A percentile compares a stretch with the other conserved stretches of the same genome.
Conservation (phyloP, 2,329 filamentous ascomycete species). For the Myriangium duriaei region DNA sequence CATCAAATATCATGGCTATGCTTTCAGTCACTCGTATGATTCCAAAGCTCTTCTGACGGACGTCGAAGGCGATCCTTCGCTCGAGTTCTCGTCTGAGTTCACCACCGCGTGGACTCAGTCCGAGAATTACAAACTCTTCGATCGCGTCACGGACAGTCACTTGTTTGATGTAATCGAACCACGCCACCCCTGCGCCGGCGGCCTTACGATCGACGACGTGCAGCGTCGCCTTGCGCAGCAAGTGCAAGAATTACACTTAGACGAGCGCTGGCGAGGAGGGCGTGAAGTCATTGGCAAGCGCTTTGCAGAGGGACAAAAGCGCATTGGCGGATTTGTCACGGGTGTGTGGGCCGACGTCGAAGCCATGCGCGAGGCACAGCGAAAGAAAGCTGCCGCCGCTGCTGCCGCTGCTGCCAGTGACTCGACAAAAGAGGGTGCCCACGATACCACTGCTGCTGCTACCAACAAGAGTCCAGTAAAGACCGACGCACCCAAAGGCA, state of each 20-base stretch:
- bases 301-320: conserved; percentile 75
- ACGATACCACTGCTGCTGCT: too few species aligned
- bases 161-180: conserved; percentile 92
- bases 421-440: conserved; percentile 1
- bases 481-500: too few species aligned
- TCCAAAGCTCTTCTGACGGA: conserved; percentile 49
- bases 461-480: too few species aligned
- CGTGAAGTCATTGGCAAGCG: conserved; percentile 80
- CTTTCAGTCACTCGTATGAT: conserved; percentile 34
- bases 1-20: conserved; percentile 65
- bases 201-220: conserved; percentile 85
- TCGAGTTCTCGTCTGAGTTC: conserved; percentile 75
- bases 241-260: conserved; percentile 83
- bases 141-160: conserved; percentile 58
- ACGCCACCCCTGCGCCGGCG: conserved; percentile 83
- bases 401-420: conserved; percentile 8
- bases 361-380: conserved; percentile 59
- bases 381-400: conserved; percentile 44
- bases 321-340: conserved; percentile 76
- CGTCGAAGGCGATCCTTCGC: conserved; percentile 66
- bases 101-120: conserved; percentile 78
- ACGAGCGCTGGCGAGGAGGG: conserved; percentile 75
- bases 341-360: conserved; percentile 88
- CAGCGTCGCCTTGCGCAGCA: conserved; percentile 82
- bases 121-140: conserved; percentile 85